Base-by-base conservation (phyloP, 2,329 filamentous ascomycete genomes). In the Pseudocercospora fijiensis region DNA sequence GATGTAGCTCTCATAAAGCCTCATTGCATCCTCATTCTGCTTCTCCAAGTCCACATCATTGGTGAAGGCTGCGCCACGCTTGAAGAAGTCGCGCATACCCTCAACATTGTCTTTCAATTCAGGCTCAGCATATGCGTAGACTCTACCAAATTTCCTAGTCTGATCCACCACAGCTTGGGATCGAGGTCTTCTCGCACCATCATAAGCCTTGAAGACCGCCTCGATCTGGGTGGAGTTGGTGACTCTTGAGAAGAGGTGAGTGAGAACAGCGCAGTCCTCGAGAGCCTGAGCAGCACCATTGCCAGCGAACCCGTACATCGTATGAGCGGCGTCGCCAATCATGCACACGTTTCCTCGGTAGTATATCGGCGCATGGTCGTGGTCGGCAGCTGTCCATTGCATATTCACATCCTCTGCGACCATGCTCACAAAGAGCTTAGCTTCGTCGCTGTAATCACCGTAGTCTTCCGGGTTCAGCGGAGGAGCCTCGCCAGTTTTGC, bases 91-190 rank as follows among this genome's bases (percentile, higher is more conserved):
- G 63, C 71, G 72, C 72, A 74, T 74, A 52, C 65, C 67, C 49
- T 62, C 63, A 1, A 69, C 69, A 63, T 74, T 71, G 33, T 74
- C 66, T 43, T 71, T 67, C 65, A 73, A 69, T 6, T 66, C 69
- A 4, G 69, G 65, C 41, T 73, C 67, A n/a, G 73, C 73, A 57
- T 73, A 74, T n/a, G 70, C 72, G 60, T 74, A 73, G 8, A 74
- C 57, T 22, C 72, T 63, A 3, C 73, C 73, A 56, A 72, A 73
- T 27, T 74, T 67, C 22, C 73, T 33, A 28, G 70, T 71, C 37
- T 73, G 57, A 59, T 73, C 71, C 7, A 74, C 73, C 1, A 74
- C 73, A 13, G 68, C 67, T 61, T 75, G 72, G 13, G 68, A 69
- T 8, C 73, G 67, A 10, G 72, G 72, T 43, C 72, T 61, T 18